Percentiles rank a stretch among this genome's conserved stretches.
Conservation (phyloP, 306 rosid species). For the Castanospermum australe region DNA sequence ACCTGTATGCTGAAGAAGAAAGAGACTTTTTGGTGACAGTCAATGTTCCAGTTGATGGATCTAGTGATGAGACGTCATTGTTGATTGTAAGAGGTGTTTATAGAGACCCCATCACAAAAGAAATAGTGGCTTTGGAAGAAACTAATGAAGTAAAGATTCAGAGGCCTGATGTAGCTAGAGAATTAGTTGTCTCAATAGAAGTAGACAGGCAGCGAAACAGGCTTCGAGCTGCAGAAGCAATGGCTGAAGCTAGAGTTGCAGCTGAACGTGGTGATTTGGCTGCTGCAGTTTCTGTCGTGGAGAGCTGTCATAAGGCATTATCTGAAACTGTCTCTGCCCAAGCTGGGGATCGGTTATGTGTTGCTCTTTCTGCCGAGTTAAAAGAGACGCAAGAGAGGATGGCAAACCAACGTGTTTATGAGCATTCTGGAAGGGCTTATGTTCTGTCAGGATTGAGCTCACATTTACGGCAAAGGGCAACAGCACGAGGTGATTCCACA, state of each 20-base stretch:
- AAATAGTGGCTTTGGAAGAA: constrained; percentile 46
- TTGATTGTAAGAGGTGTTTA: constrained; percentile 57
- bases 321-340: constrained; percentile 62
- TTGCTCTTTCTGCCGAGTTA: constrained; percentile 65
- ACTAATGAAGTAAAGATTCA: constrained; percentile 63
- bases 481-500: constrained; percentile 90
- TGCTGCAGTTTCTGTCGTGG: constrained; percentile 69
- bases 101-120: constrained; percentile 66
- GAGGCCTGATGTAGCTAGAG: constrained; percentile 58
- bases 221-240: constrained; percentile 66
- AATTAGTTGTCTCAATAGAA: constrained; percentile 56
- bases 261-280: constrained; percentile 73
- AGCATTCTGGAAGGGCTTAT: constrained; percentile 88
- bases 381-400: constrained; percentile 96
- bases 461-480: constrained; percentile 94
- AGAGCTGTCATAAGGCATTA: constrained; percentile 50
- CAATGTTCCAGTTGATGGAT: constrained; percentile 66
- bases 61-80: constrained; percentile 57
- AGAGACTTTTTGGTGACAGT: constrained; percentile 77
- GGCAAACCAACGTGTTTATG: constrained; percentile 72
- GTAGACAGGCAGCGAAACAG: constrained; percentile 88
- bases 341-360: constrained; percentile 65
- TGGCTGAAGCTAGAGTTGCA: constrained; percentile 72
- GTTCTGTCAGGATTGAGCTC: constrained; percentile 88
- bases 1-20: constrained; percentile 91